phyloP scores from a whole-genome alignment of 306 rosid species.

The Senna tora region DNA sequence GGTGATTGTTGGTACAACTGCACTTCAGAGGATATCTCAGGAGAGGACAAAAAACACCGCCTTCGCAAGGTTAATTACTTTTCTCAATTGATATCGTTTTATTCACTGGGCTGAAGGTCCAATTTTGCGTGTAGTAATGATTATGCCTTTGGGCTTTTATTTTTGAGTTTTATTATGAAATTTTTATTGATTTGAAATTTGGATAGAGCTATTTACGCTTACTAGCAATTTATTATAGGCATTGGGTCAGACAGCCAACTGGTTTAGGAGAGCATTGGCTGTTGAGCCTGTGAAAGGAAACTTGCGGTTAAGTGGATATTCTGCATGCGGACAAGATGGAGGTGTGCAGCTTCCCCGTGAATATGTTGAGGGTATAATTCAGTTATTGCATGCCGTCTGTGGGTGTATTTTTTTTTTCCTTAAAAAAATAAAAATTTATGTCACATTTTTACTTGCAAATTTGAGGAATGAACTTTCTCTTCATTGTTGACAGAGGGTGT shows the following conservation, averaged over 20 bases:
- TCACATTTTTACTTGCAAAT: constrained; percentile 22
- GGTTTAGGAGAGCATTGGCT: constrained; percentile 92
- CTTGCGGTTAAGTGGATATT: constrained; percentile 75
- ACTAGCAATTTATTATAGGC: constrained; percentile 62
- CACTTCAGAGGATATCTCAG: constrained; percentile 87
- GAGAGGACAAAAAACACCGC: constrained; percentile 80
- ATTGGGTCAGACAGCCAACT: constrained; percentile 90
- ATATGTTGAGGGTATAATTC: constrained; percentile 68
- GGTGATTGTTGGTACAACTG: constrained; percentile 99
- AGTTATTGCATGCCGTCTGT: neutral
- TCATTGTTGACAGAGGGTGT: constrained; percentile 72
- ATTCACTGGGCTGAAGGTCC: constrained; percentile 22
- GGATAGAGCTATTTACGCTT: constrained; percentile 33
- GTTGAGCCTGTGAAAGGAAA: constrained; percentile 81
- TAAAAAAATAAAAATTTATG: neutral
- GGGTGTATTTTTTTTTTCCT: constrained; percentile 16
- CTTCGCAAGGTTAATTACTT: constrained; percentile 72
- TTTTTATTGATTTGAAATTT: neutral
- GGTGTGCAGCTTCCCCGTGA: constrained; percentile 76
- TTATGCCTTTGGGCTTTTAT: constrained; percentile 7
- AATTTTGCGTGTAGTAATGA: neutral
- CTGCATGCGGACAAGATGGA: constrained; percentile 88
- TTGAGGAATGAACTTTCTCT: constrained; percentile 29
- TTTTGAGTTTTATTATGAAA: constrained; percentile 1
- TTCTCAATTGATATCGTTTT: constrained; percentile 20